Evolutionary conservation across 352 stramenopile genomes (phyloP).

Genomic region (Phytopythium chamaehyphon): DNA sequence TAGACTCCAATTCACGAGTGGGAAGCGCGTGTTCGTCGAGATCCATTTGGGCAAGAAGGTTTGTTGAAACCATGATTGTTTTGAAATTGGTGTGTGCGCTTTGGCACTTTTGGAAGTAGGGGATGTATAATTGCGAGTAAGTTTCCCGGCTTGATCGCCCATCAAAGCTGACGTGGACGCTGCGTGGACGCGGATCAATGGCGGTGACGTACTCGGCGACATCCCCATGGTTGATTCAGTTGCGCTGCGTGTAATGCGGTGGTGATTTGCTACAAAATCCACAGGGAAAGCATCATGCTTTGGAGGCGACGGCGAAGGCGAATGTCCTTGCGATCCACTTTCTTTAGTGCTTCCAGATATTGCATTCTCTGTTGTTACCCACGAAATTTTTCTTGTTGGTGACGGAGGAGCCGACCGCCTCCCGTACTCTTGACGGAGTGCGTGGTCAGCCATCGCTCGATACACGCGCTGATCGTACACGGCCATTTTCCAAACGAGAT

Average conservation of each 20-base stretch:
- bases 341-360: not conserved
- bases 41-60: conserved; percentile 30
- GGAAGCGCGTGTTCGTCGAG: conserved; percentile 15
- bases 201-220: not conserved
- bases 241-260: conserved; percentile 24
- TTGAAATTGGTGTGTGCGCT: conserved; percentile 3
- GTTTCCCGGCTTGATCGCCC: not conserved
- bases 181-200: conserved; percentile 3
- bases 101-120: not conserved
- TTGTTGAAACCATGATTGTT: conserved; percentile 27
- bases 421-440: conserved; percentile 35
- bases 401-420: conserved; percentile 11
- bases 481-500: conserved; percentile 42
- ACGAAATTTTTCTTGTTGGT: conserved; percentile 19
- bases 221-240: conserved; percentile 12
- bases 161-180: conserved; percentile 2
- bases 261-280: conserved; percentile 25
- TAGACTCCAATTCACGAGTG: conserved; percentile 58
- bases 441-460: conserved; percentile 32
- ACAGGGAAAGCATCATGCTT: conserved; percentile 9
- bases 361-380: conserved; percentile 1
- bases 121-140: not conserved
- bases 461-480: conserved; percentile 49
- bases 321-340: no score
- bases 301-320: not conserved